These are phyloP conservation scores for Antitrichia curtipendula DNA, from an alignment of 225 moss, liverwort and hornwort genomes.

Conservation along the genomic window DNA sequence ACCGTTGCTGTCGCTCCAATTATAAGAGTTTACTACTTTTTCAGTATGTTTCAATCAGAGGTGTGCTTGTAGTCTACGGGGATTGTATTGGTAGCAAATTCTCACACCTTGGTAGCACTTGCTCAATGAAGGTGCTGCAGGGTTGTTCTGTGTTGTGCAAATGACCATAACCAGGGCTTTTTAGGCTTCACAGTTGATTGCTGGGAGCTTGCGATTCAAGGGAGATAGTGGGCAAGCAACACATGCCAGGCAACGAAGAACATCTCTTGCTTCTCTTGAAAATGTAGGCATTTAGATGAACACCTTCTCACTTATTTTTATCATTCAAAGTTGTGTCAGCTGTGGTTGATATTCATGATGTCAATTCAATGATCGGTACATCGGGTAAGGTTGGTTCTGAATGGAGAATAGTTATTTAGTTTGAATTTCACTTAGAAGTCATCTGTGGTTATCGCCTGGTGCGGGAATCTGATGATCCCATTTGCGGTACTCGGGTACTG, in stretches of 20 bases:
- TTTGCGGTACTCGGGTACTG: accelerated
- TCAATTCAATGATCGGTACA: accelerated
- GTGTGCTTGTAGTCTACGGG: background rate
- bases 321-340: background rate
- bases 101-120: background rate
- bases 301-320: background rate
- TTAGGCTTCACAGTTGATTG: background rate
- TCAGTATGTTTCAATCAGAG: background rate
- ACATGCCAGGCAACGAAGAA: background rate
- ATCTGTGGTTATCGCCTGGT: accelerated
- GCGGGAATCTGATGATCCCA: accelerated
- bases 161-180: background rate
- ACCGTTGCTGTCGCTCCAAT: background rate
- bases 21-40: background rate
- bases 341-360: no score
- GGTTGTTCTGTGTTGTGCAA: background rate
- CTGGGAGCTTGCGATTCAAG: background rate
- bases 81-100: background rate
- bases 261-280: background rate
- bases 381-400: accelerated
- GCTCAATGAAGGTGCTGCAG: background rate
- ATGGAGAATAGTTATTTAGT: background rate
- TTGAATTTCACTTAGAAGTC: accelerated
- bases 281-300: background rate
- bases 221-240: background rate